Base-by-base conservation (phyloP, 2,329 filamentous ascomycete species). In the Sporothrix euskadiensis region DNA sequence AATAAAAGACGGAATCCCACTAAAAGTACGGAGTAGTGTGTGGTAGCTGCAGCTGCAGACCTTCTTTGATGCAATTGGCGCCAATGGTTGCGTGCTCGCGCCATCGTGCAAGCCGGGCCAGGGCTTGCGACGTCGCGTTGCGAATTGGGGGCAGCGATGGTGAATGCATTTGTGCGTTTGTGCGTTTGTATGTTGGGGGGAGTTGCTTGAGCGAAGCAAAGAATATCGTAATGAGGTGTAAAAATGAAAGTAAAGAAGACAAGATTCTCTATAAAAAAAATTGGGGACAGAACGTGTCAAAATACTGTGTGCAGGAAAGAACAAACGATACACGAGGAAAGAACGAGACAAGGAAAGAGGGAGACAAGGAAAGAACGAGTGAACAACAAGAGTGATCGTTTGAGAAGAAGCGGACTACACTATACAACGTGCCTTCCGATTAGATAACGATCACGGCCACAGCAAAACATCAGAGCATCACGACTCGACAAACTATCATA, bases 11-110 rank as follows among this genome's bases (percentile, higher is more conserved):
- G 26, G 26, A 47, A 71, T 4, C 35, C 19, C 19, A n/a, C 56
- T 30, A 12, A n/a, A 54, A 22, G 32, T 26, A 26, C 26, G 26
- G 26, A 26, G 26, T 61, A 32, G 57, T 19, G 57, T 47, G 61
- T 39, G 30, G 22, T 41, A 22, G n/a, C 22, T 66, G 44, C 44
- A 49, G 44, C 44, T 26, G 49, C 35, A n/a, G 65, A 26, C 56
- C 52, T 22, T 49, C 54, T 22, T 72, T 74, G 73, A 72, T 74
- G 73, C 73, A 69, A 74, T 74, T 26, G 73, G 70, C 73, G 69
- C 70, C 70, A 72, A 39, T 47, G 63, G 41, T 74, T 72, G 73
- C 73, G 73, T 74, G 73, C 73, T 74, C 35, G 57, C 68, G 68
- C 68, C 57, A 73, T 71, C 49, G 68, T 73, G 63, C 69, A 71